These are phyloP conservation scores for Raddia distichophylla DNA, from an alignment of 176 grass and related monocot species.

Conservation along the genomic window DNA sequence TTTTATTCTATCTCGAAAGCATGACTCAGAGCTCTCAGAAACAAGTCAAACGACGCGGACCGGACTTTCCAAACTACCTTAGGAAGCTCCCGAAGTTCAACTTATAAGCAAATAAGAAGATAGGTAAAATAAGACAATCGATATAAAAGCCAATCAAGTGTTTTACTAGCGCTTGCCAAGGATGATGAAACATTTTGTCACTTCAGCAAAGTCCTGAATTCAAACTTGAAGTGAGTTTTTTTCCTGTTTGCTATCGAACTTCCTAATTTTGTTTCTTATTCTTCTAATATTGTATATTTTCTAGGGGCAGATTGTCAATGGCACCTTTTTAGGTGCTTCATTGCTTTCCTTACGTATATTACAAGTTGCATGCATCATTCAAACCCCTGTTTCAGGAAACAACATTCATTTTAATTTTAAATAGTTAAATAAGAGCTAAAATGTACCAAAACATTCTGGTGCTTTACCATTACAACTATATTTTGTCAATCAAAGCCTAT, in stretches of 20 bases:
- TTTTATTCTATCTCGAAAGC: too few relatives aligned
- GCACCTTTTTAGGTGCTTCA: conserved; percentile 9
- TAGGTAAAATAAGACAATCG: not conserved
- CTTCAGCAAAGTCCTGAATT: conserved; percentile 1
- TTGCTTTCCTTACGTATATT: not conserved
- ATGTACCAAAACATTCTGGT: not conserved
- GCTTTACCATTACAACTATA: not conserved
- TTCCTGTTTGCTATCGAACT: not conserved
- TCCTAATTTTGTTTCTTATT: not conserved
- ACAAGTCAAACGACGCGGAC: too few relatives aligned
- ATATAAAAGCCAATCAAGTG: conserved; percentile 2
- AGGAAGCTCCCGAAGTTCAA: too few relatives aligned
- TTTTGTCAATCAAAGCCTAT: not conserved
- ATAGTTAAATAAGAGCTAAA: not conserved
- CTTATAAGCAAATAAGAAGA: too few relatives aligned
- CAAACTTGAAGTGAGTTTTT: conserved; percentile 12
- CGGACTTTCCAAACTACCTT: too few relatives aligned
- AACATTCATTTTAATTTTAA: conserved; percentile 1
- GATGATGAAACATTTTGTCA: conserved; percentile 1
- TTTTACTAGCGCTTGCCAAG: not conserved
- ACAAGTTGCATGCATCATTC: not conserved
- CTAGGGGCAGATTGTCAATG: not conserved
- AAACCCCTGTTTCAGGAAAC: conserved; percentile 1
- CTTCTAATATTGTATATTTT: not conserved
- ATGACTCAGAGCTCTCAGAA: too few relatives aligned